Base-by-base conservation (phyloP, 2,329 filamentous ascomycete species). In the Apiospora sp. region DNA sequence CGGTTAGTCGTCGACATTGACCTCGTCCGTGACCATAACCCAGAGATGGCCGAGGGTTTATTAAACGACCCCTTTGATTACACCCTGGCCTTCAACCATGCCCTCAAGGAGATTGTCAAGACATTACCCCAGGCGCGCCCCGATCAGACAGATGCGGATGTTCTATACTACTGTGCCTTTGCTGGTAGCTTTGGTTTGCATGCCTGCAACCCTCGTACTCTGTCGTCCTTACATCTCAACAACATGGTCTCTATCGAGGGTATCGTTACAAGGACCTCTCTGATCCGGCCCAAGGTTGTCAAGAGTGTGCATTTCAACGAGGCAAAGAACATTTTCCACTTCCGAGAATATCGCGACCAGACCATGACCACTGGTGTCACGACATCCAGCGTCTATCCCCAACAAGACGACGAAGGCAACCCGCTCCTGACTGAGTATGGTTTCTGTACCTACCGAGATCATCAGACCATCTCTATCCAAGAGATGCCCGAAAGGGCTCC, bases 401-500 rank as follows among this genome's bases (percentile, higher is more conserved):
- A 95, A 76, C 93, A 98, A 80, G 96, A 98, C 80, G 95, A 96
- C 58, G 92, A 98, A 13, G 95, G 95, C 74, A 98, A 98, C 80
- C 93, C 96, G 3, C 88, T 99, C 27, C 90, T 94, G 73, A 99
- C 96, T 4, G 96, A 99, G 81, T 99, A 98, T 81, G 96, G 96
- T 34, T 96, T 97, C 84, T 97, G 93, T 82, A 96, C 93, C 69
- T 99, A 98, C 84, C 90, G 96, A 80, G 96, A 99, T 81, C 96
- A 99, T 81, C 96, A 99, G 83, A 98, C 94, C 22, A 94, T 99
- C 73, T 98, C 96, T 0, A 98, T 99, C 76, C 96, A 99, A 84
- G 96, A 99, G 86, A 99, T 99, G 96, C 96, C 96, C 0, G 96
- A 99, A 83, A 89, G 96, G 77, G 96, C 96, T 2, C 96, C 96